A percentile compares a stretch with the other conserved stretches of the same genome.
phyloP scores from a whole-genome alignment of 805 yeast species.

The Candida easanensis region DNA sequence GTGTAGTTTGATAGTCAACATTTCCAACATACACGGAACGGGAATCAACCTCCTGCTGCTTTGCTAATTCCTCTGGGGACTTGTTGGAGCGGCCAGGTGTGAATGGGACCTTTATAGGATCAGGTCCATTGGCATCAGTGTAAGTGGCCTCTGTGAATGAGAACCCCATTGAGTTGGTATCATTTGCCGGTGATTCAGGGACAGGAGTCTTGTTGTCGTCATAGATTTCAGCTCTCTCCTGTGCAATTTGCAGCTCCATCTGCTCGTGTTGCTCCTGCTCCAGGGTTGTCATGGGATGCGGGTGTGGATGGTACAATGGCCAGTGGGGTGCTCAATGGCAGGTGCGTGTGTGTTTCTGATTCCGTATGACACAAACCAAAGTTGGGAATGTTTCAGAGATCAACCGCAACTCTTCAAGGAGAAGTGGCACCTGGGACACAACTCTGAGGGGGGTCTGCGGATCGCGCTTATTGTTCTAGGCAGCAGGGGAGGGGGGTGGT shows the following conservation, averaged over 20 bases:
- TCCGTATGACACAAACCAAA: too few species aligned
- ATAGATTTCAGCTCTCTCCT: constrained; percentile 8
- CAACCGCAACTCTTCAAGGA: too few species aligned
- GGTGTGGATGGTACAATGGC: not conserved
- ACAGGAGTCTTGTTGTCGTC: constrained; percentile 5
- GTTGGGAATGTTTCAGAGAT: too few species aligned
- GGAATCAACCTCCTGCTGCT: constrained; percentile 45
- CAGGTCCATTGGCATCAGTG: too few species aligned
- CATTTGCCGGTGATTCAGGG: not conserved
- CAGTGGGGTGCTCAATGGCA: not conserved
- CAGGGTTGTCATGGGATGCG: not conserved
- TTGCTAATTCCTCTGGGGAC: constrained; percentile 28
- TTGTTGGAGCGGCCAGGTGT: constrained; percentile 11
- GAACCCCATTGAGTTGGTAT: not conserved
- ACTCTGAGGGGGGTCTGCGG: too few species aligned
- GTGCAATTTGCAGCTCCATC: constrained; percentile 6
- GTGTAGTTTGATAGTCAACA: constrained; percentile 46
- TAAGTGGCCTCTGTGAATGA: not conserved
- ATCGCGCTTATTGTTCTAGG: too few species aligned
- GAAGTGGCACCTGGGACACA: too few species aligned
- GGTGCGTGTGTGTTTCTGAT: too few species aligned
- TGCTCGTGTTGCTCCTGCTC: constrained; percentile 11
- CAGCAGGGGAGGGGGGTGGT: too few species aligned
- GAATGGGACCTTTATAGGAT: too few species aligned
- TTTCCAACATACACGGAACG: constrained; percentile 56